These are phyloP conservation scores for Colletotrichum caudatum DNA, from an alignment of 2,329 filamentous ascomycete species.

Conservation along the genomic window DNA sequence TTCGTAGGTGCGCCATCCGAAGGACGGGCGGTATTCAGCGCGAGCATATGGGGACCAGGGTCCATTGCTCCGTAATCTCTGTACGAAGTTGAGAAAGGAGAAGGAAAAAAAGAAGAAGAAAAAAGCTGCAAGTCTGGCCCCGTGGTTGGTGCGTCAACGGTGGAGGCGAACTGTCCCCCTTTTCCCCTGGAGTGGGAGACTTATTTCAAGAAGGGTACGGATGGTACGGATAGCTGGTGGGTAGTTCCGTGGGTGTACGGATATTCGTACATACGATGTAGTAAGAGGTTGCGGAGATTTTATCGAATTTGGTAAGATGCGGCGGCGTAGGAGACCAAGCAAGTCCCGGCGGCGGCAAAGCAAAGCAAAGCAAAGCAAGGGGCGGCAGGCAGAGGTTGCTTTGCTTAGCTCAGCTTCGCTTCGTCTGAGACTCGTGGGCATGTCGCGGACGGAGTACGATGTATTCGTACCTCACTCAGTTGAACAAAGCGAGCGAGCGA, in stretches of 20 bases:
- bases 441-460: not conserved
- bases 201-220: not conserved
- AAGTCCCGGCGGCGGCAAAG: not conserved
- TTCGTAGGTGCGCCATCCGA: conserved; percentile 13
- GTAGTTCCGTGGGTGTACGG: conserved; percentile 25
- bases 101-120: no score
- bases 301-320: conserved; percentile 17
- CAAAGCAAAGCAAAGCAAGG: not conserved
- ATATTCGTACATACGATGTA: no score
- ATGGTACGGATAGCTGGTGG: no score
- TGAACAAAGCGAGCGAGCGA: conserved; percentile 26
- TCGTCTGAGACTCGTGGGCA: conserved; percentile 16
- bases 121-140: not conserved
- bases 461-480: not conserved
- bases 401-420: not conserved
- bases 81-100: not conserved
- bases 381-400: conserved; percentile 11
- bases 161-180: not conserved
- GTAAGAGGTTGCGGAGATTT: conserved; percentile 32
- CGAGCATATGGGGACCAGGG: not conserved
- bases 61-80: not conserved
- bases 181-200: not conserved
- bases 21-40: not conserved
- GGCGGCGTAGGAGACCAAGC: conserved; percentile 1
- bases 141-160: not conserved